phyloP scores from a whole-genome alignment of 805 yeast species.

The Teunomyces gatunensis region DNA sequence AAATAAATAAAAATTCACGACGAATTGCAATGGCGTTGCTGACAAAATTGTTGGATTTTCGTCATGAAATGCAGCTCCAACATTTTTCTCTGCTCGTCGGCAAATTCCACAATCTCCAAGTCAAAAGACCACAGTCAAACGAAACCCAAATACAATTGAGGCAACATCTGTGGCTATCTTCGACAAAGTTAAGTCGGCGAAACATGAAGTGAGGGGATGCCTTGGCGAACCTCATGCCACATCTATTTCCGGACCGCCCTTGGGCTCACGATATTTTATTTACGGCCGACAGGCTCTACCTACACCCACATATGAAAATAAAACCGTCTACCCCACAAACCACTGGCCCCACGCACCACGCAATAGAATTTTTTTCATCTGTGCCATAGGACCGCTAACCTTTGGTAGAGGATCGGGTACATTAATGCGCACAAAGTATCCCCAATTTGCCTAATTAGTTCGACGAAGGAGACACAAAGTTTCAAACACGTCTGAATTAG shows the following conservation, averaged over 20 bases:
- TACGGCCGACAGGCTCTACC: background rate
- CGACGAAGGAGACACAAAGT: background rate
- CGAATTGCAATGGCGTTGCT: background rate
- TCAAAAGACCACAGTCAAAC: background rate
- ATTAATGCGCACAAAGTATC: background rate
- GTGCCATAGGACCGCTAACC: background rate
- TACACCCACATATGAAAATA: background rate
- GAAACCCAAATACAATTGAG: background rate
- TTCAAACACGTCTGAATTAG: background rate
- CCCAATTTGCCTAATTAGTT: slow-evolving; percentile 1
- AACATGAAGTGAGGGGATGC: background rate
- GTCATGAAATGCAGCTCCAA: background rate
- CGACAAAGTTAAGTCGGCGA: background rate
- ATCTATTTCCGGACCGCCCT: background rate
- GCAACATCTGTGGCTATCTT: no score
- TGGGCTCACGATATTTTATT: background rate
- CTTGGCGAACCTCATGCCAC: background rate
- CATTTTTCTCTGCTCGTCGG: background rate
- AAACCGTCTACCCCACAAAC: background rate
- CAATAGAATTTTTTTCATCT: background rate
- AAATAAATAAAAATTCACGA: background rate
- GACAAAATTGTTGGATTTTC: background rate
- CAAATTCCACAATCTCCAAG: background rate
- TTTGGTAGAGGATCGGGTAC: background rate
- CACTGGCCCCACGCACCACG: slow-evolving; percentile 1